These are phyloP conservation scores for Plectosphaerella plurivora DNA, from an alignment of 2,329 filamentous ascomycete species.

Conservation along the genomic window DNA sequence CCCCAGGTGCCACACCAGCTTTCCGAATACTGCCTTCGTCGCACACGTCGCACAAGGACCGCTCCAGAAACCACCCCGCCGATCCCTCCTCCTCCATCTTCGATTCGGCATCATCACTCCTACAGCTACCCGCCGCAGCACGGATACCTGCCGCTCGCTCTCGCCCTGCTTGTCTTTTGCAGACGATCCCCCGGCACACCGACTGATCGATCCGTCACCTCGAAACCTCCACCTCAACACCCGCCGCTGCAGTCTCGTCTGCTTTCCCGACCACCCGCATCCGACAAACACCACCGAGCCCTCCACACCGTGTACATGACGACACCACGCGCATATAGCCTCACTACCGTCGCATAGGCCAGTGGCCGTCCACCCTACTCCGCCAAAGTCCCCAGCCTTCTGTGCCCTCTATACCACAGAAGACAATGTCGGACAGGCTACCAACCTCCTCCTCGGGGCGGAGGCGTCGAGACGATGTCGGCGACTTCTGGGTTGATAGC, in stretches of 20 bases:
- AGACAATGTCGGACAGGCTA: slow-evolving; percentile 33
- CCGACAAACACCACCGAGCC: slow-evolving; percentile 4
- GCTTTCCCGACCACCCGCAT: slow-evolving; percentile 5
- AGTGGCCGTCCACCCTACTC: slow-evolving; percentile 1
- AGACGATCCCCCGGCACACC: background rate
- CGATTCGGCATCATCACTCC: too few relatives aligned
- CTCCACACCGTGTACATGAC: slow-evolving; percentile 1
- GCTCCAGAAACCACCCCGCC: background rate
- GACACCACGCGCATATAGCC: background rate
- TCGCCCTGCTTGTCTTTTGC: background rate
- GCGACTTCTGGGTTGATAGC: slow-evolving; percentile 75
- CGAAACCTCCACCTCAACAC: too few relatives aligned
- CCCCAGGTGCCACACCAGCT: too few relatives aligned
- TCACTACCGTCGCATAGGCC: slow-evolving; percentile 8
- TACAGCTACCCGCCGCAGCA: background rate
- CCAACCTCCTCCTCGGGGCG: slow-evolving; percentile 30
- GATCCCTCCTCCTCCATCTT: background rate
- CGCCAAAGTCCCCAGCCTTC: slow-evolving; percentile 12
- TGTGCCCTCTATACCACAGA: slow-evolving; percentile 24
- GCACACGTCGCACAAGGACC: background rate
- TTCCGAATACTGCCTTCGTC: background rate
- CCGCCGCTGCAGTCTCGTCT: background rate
- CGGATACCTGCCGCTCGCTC: background rate
- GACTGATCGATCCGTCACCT: background rate
- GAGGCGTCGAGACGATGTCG: slow-evolving; percentile 42